Evolutionary conservation across 768 basidiomycete genomes (phyloP), one percentile per base, ranked within the genome.

Genomic region (Zangia roseola): DNA sequence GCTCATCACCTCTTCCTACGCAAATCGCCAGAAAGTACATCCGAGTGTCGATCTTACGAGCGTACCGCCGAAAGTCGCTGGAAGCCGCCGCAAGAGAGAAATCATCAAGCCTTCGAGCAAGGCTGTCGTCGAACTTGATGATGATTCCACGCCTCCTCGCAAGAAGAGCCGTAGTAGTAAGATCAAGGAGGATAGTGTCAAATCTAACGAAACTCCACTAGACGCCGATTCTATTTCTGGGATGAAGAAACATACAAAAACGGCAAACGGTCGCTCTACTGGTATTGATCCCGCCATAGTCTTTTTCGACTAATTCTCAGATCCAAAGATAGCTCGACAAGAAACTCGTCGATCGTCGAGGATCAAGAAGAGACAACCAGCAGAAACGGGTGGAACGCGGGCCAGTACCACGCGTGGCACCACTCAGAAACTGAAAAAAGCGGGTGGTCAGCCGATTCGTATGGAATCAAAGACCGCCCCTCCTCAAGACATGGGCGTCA

Each of bases 241-340:
- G 24, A 52, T 56, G 4, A 74, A 67, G 47, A 71, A 64, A 50
- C 67, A 64, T 49, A 61, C 61, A 3, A 70, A 64, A 53, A 70
- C 69, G 54, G 63, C 56, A 16, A 67, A 68, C 30, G 55, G 56
- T 21, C 65, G 72, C 6, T 69, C 73, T 24, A 63, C 71, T 17
- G 35, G 33, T 4, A 46, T 47, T 16, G 44, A 33, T 44, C 40
- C 43, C 2, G 49, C 45, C 6, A 36, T 28, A 17, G 46, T 69
- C 30, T 63, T 73, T 47, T 68, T 65, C 33, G 70, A 73, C 39
- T 65, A 66, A 40, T 59, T 67, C 39, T 68, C 70, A 21, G 55
- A 56, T n/a, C 14, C 23, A 16, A 45, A 38, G 23, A 20, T 49
- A 40, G 37, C 38, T 20, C 31, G 26, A 21, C 41, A 41, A 26